A percentile compares a stretch with the other conserved stretches of the same genome.
Conservation (phyloP, 1,284 basidiomycete genomes). For the Boletus sp. region DNA sequence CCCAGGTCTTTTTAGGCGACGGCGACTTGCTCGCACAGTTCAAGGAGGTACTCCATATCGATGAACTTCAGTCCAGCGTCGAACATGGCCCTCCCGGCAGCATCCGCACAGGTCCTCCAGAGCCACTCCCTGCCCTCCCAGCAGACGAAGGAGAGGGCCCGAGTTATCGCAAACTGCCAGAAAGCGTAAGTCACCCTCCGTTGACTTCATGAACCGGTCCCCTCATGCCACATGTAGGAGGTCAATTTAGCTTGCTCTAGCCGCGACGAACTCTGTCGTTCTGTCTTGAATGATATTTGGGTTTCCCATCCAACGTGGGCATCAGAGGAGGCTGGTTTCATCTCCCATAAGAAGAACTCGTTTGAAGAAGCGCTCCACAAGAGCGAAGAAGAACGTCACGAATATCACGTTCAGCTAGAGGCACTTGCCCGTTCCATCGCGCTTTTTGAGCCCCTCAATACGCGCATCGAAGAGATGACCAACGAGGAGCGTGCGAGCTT, state of each 20-base stretch:
- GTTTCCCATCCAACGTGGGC: conserved; percentile 98
- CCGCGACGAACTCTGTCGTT: conserved; percentile 92
- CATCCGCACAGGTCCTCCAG: conserved; percentile 64
- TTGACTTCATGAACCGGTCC: neutral
- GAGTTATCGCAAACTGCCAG: conserved; percentile 89
- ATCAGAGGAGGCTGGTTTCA: conserved; percentile 92
- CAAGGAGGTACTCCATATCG: conserved; percentile 82
- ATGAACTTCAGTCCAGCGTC: conserved; percentile 61
- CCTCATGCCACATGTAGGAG: conserved; percentile 54
- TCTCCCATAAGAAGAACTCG: conserved; percentile 94
- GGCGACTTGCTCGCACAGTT: conserved; percentile 84
- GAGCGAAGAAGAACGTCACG: conserved; percentile 97
- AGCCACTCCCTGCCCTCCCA: conserved; percentile 62
- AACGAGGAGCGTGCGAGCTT: conserved; percentile 83
- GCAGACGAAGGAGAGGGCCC: conserved; percentile 77
- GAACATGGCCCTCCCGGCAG: conserved; percentile 77
- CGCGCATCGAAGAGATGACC: conserved; percentile 86
- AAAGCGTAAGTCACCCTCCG: conserved; percentile 50
- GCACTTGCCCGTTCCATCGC: conserved; percentile 90
- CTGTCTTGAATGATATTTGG: conserved; percentile 95
- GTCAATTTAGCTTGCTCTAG: conserved; percentile 89
- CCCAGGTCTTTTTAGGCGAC: conserved; percentile 76
- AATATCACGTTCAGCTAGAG: conserved; percentile 97
- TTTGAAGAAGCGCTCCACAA: conserved; percentile 97
- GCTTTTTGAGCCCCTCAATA: conserved; percentile 85